Percentiles rank a stretch among this genome's conserved stretches.
Evolutionary conservation across 257 asterid species (phyloP).

Genomic region (Nicotiana undulata): DNA sequence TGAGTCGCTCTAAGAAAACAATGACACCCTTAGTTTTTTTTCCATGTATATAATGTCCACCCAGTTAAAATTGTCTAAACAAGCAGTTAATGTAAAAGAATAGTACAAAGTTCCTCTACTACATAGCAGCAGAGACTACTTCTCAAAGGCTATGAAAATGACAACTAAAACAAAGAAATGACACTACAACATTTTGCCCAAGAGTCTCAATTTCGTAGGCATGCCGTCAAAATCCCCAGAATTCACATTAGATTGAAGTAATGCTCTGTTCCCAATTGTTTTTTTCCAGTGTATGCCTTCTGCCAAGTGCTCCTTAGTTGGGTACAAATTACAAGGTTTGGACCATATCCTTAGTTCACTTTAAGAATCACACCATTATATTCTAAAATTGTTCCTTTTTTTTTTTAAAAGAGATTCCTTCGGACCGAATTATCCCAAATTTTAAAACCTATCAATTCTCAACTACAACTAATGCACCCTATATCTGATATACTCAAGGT

Average conservation of each 20-base stretch:
- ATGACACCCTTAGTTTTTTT: neutral
- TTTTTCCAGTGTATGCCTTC: constrained; percentile 83
- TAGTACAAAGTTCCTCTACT: neutral
- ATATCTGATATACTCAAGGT: too few species aligned
- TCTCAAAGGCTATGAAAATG: neutral
- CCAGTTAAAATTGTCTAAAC: neutral
- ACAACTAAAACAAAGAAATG: neutral
- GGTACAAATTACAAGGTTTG: constrained; percentile 80
- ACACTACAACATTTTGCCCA: constrained; percentile 49
- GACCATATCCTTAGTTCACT: constrained; percentile 21
- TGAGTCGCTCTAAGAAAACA: too few species aligned
- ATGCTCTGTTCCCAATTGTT: constrained; percentile 55
- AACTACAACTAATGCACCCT: too few species aligned
- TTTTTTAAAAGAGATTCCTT: too few species aligned
- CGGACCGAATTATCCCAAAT: too few species aligned
- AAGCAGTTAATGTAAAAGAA: neutral
- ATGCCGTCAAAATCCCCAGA: constrained; percentile 68
- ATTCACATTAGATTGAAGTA: constrained; percentile 61
- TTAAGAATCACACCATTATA: too few species aligned
- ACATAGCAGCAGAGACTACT: neutral
- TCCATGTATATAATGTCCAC: neutral
- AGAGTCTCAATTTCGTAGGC: constrained; percentile 71
- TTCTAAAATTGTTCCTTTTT: too few species aligned
- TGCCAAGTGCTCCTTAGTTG: constrained; percentile 88
- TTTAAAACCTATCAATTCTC: too few species aligned